Base-by-base conservation (phyloP, 2,329 filamentous ascomycete species). In the Huntiella savannae region DNA sequence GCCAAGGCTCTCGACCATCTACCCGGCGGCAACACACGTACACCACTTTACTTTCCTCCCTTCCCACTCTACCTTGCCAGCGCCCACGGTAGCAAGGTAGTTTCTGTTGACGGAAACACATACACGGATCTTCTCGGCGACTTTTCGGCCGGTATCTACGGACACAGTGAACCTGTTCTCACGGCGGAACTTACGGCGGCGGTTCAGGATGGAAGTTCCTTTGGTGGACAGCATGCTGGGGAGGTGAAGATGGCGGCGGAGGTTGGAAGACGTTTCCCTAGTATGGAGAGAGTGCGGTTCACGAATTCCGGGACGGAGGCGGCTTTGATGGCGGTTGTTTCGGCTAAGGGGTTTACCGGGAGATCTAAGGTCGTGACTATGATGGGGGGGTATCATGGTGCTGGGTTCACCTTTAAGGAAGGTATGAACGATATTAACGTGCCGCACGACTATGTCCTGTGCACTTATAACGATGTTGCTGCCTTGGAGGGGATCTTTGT, bases 291-390 rank as follows among this genome's bases (percentile, higher is more conserved):
- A 10, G 59, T 79, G 3, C 65, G 77, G 1, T 79, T 80, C 57
- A 67, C 70, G 37, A 80, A 79, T 57, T 77, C 73, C 0, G 77
- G 77, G 2, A 81, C 77, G 0, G 77, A 80, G 56, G 74, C 75
- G 4, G 79, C 75, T 43, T 62, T 73, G 4, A 69, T 75, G 54
- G 74, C 74, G 2, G 55, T 80, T 1, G 68, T 67, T 3, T 66
- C 64, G 1, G 75, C 73, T 0, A 63, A 68, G 7, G 60, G 59
- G 13, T 72, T 61, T 43, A 64, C 62, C 3, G 55, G 57, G 1
- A 64, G 64, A 33, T 59, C 58, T 13, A 69, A 67, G 55, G 61
- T 73, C 1, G 71, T 69, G 1, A 66, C 66, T 1, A 67, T 77
- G 13, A 61, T 54, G 0, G 73, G 72, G 17, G 62, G 57, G 2